Base-by-base conservation (phyloP, 208 protist genomes). In the Willaertia magna region DNA sequence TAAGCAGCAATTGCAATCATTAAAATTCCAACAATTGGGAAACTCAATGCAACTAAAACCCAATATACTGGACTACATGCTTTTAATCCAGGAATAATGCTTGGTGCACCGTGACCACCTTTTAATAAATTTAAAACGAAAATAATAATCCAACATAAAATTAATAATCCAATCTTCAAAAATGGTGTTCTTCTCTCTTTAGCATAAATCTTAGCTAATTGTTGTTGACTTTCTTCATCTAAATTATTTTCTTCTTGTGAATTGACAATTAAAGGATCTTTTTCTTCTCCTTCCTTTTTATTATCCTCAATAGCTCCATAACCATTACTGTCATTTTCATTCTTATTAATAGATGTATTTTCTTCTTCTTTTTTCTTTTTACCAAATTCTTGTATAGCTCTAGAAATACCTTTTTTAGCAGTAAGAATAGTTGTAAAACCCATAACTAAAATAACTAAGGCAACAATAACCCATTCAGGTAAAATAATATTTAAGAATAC, bases 401-500 rank as follows among this genome's bases (percentile, higher is more conserved):
- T 44, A 44, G 30, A 39, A 44, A 22, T 39, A 20, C 43, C 4
- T 22, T 6, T 86, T 4, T n/a, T 39, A 34, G 46, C 4, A 6
- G 84, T 39, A 7, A 26, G 26, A 46, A 40, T 6, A 14, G 84
- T 34, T 4, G 39, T 82, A 34, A 79, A 40, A 0, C 7, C 18
- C 48, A 86, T 30, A 9, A 75, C 16, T 14, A 86, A 7, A 86
- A 44, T 34, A 34, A 86, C 74, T 20, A 42, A 47, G 4, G 46
- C 12, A 20, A 86, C 42, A 44, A 76, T 76, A 3, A 86, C 51
- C 48, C 52, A 86, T 39, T 40, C 16, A 4, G 84, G 84, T 20
- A 67, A 86, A 55, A 26, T 76, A 4, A 82, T 47, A 48, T 86
- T 86, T 11, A 86, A 86, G n/a, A 75, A 39, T 46, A 86, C 84